These are phyloP conservation scores for Calonectria hongkongensis DNA, from an alignment of 2,329 filamentous ascomycete genomes.

Conservation along the genomic window DNA sequence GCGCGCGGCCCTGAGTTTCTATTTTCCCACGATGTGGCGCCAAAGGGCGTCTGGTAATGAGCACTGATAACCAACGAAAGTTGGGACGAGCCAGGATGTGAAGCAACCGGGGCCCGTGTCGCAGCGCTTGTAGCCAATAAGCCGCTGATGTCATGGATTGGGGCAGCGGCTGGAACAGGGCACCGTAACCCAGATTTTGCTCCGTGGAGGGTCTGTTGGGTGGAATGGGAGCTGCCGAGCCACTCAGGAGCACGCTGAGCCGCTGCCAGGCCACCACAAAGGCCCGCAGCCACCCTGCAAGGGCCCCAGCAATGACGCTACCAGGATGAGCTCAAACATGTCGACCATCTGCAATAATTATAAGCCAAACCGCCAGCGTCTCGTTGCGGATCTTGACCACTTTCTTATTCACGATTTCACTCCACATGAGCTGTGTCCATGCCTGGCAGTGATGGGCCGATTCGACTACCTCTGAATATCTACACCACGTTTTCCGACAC, in stretches of 20 bases:
- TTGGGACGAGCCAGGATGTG: slow-evolving; percentile 35
- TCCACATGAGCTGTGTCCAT: slow-evolving; percentile 16
- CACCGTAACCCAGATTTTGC: slow-evolving; percentile 43
- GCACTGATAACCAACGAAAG: slow-evolving; percentile 44
- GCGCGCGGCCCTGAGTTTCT: slow-evolving; percentile 40
- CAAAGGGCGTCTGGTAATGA: slow-evolving; percentile 33
- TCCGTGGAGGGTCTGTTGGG: slow-evolving; percentile 20
- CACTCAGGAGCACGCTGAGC: slow-evolving; percentile 29
- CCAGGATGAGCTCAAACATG: slow-evolving; percentile 44
- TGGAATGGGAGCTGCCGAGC: slow-evolving; percentile 24
- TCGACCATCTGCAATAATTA: slow-evolving; percentile 43
- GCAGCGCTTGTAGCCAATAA: slow-evolving; percentile 53
- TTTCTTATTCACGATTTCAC: slow-evolving; percentile 14
- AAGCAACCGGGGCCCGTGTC: slow-evolving; percentile 51
- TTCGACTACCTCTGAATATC: slow-evolving; percentile 33
- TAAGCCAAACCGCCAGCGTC: slow-evolving; percentile 43
- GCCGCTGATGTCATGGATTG: slow-evolving; percentile 61
- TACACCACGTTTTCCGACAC: slow-evolving; percentile 16
- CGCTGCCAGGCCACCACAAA: slow-evolving; percentile 2
- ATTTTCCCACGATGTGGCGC: slow-evolving; percentile 36
- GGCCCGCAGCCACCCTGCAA: slow-evolving; percentile 38
- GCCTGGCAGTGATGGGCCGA: slow-evolving; percentile 36
- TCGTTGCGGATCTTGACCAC: slow-evolving; percentile 26
- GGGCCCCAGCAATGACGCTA: slow-evolving; percentile 50
- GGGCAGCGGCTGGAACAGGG: slow-evolving; percentile 35